Evolutionary conservation across 441 rosid genomes (phyloP), one percentile per base, ranked within the genome.

Genomic region (Omphalea diandra): DNA sequence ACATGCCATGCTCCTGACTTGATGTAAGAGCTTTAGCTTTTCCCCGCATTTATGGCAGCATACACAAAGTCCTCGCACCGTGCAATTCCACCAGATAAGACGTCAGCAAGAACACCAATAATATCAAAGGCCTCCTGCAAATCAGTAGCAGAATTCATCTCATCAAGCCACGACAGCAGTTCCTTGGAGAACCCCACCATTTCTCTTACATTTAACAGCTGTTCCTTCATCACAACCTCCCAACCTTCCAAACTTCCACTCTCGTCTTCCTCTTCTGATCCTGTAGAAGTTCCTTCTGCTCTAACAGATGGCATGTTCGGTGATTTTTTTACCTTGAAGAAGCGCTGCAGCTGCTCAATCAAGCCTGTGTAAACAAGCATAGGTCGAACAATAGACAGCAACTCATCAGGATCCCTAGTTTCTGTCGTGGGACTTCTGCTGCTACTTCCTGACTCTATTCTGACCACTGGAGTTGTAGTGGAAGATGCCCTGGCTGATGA

Each of bases 311-410:
- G 80, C 0, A 32, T 53, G 35, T 74, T 80, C 3, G 81, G 49
- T 32, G 84, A 67, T 80, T 85, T 92, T 78, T 83, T 90, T 14
- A 82, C 87, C 84, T 97, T 97, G 76, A 87, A 87, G 53, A 87
- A 89, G 64, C 22, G 88, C 76, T 94, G 99, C 76, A 97, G 86
- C 88, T 92, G 99, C 85, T 97, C 97, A 40, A 97, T 86, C 90
- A 97, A 75, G 31, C 99, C 99, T 5, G 92, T 84, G 83, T 97
- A 97, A 40, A 94, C 97, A 26, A 97, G 97, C 97, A 97, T 97
- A 11, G 94, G 96, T 58, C 88, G 84, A 36, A 92, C 71, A 31
- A 93, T 83, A 0, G 92, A 67, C 53, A 97, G 83, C 27, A 94
- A 86, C 56, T 92, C 98, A 60, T 86, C 87, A 40, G 69, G 55